A percentile compares a stretch with the other conserved stretches of the same genome.
These are phyloP conservation scores for Tetrastigma voinierianum DNA, from an alignment of 164 flowering plant genomes.

Conservation along the genomic window DNA sequence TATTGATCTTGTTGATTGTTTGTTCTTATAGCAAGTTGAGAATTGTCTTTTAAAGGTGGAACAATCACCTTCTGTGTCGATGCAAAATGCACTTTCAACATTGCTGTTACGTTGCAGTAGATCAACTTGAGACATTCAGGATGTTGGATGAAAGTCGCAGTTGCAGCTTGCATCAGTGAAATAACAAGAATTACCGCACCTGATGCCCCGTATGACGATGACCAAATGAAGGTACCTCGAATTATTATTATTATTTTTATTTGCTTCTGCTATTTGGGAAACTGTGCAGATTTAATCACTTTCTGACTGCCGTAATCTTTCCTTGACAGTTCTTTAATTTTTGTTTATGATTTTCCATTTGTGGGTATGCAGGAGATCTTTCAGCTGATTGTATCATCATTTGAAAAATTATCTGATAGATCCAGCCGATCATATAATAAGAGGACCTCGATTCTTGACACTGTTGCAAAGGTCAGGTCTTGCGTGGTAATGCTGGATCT, in stretches of 20 bases:
- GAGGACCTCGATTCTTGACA: slow-evolving; percentile 59
- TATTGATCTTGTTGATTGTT: not conserved
- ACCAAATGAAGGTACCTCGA: slow-evolving; percentile 67
- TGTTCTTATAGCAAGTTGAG: slow-evolving; percentile 51
- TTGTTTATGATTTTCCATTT: not conserved
- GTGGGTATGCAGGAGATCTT: slow-evolving; percentile 50
- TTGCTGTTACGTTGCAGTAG: slow-evolving; percentile 53
- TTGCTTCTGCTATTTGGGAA: not conserved
- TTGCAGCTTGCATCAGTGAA: slow-evolving; percentile 81
- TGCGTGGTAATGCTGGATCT: slow-evolving; percentile 78
- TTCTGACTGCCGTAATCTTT: not conserved
- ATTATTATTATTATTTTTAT: not conserved
- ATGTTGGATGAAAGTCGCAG: slow-evolving; percentile 67
- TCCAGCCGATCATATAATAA: slow-evolving; percentile 51
- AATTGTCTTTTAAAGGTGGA: slow-evolving; percentile 50
- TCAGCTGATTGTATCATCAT: slow-evolving; percentile 68
- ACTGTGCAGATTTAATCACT: not conserved
- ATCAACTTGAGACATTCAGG: slow-evolving; percentile 56
- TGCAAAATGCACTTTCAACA: slow-evolving; percentile 50
- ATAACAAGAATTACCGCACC: slow-evolving; percentile 89
- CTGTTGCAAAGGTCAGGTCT: slow-evolving; percentile 68
- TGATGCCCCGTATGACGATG: slow-evolving; percentile 79
- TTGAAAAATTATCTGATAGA: slow-evolving; percentile 47
- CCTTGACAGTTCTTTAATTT: not conserved
- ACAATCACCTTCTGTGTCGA: slow-evolving; percentile 66